Evolutionary conservation across 1,139 yeast genomes (phyloP).

Genomic region (Lodderomyces metapsilosis): DNA sequence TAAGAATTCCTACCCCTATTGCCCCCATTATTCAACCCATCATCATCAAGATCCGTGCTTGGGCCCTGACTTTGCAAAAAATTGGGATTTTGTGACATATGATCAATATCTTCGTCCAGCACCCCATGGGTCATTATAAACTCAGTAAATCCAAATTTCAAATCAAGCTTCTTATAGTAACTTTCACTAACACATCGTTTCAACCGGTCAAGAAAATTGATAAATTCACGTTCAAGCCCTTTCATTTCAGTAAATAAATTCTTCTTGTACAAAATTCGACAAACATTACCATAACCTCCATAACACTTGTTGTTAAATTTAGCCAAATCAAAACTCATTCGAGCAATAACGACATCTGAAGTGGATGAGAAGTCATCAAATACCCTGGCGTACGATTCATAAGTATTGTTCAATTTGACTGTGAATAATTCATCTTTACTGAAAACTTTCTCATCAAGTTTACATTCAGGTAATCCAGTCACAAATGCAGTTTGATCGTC

Average conservation of each 20-base stretch:
- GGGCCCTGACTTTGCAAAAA: slow-evolving; percentile 6
- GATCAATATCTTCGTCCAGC: slow-evolving; percentile 2
- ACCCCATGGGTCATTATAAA: slow-evolving; percentile 1
- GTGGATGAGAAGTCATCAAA: background rate
- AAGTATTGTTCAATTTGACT: background rate
- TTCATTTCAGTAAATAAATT: slow-evolving; percentile 7
- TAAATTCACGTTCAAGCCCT: slow-evolving; percentile 9
- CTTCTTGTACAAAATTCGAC: slow-evolving; percentile 3
- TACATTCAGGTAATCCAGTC: background rate
- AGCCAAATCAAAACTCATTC: slow-evolving; percentile 11
- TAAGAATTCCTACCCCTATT: too few relatives aligned
- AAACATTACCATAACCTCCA: slow-evolving; percentile 6
- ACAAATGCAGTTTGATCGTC: slow-evolving; percentile 3
- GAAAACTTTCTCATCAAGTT: background rate
- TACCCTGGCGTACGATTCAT: background rate
- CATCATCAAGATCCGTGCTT: background rate
- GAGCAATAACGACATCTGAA: slow-evolving; percentile 3
- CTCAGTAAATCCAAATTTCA: background rate
- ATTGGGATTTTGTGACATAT: slow-evolving; percentile 2
- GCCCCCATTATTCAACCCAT: too few relatives aligned
- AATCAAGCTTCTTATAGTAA: background rate
- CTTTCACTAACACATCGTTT: background rate
- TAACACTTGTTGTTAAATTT: slow-evolving; percentile 6
- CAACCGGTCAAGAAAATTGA: slow-evolving; percentile 8
- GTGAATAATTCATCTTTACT: background rate